A percentile compares a stretch with the other conserved stretches of the same genome.
Evolutionary conservation across 108 stramenopile genomes (phyloP).

Genomic region (Discostella pseudostelligera): DNA sequence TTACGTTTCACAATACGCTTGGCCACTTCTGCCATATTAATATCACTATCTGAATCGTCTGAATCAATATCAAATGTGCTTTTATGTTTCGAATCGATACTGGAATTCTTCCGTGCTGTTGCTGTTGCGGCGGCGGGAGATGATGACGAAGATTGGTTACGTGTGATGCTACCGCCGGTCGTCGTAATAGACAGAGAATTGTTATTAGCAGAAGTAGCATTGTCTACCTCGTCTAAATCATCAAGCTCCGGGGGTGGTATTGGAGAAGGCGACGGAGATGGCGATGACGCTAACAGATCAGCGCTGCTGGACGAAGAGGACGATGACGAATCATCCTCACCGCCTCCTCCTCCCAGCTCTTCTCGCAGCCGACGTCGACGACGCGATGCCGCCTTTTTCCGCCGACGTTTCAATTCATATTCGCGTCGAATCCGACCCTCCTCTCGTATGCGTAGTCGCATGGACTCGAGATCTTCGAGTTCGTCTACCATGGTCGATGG

Average conservation of each 20-base stretch:
- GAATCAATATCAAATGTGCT: background rate
- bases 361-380: background rate
- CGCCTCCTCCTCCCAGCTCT: background rate
- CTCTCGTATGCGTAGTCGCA: slow-evolving; percentile 11
- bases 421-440: slow-evolving; percentile 13
- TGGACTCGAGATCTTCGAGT: slow-evolving; percentile 14
- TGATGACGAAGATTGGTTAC: too few species aligned
- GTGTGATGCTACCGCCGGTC: too few species aligned
- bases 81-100: background rate
- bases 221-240: too few species aligned
- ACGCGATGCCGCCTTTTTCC: background rate
- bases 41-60: background rate
- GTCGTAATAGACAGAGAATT: too few species aligned
- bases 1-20: background rate
- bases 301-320: slow-evolving; percentile 11
- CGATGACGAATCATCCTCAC: slow-evolving; percentile 2
- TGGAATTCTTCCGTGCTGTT: background rate
- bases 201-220: too few species aligned
- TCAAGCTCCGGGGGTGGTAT: too few species aligned
- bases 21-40: background rate
- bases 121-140: too few species aligned
- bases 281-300: background rate
- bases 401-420: slow-evolving; percentile 2
- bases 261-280: too few species aligned
- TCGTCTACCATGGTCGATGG: background rate